Percentiles rank a stretch among this genome's conserved stretches.
phyloP scores from a whole-genome alignment of 352 stramenopile species.

The Pythium insidiosum region DNA sequence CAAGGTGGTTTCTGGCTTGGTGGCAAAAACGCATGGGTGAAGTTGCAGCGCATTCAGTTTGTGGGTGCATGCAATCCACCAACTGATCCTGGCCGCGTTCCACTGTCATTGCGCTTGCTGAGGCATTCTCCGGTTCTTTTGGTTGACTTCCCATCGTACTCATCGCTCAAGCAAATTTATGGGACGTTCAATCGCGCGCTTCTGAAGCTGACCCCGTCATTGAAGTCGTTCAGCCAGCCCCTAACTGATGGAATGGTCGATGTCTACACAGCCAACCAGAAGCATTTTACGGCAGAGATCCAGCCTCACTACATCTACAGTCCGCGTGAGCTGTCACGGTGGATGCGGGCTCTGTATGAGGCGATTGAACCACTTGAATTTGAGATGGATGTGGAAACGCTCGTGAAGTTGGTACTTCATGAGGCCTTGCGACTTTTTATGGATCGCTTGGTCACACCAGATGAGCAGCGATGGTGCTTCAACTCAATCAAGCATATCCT shows the following conservation, averaged over 20 bases:
- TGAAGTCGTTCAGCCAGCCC: constrained; percentile 94
- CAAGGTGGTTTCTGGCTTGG: constrained; percentile 90
- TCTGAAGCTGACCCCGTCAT: constrained; percentile 96
- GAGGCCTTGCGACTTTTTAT: constrained; percentile 98
- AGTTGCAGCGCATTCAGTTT: constrained; percentile 92
- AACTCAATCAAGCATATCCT: constrained; percentile 80
- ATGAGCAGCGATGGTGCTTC: constrained; percentile 97
- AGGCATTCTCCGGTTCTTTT: constrained; percentile 98
- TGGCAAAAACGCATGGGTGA: constrained; percentile 88
- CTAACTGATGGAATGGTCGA: constrained; percentile 99
- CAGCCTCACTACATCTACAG: constrained; percentile 99
- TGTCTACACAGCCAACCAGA: constrained; percentile 97
- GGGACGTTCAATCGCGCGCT: constrained; percentile 98
- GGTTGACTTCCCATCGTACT: constrained; percentile 97
- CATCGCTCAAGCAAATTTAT: constrained; percentile 98
- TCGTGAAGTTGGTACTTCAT: constrained; percentile 98
- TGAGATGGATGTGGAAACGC: constrained; percentile 92
- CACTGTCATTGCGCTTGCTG: constrained; percentile 96
- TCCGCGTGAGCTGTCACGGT: constrained; percentile 97
- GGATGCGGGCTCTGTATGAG: constrained; percentile 99
- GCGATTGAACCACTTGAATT: constrained; percentile 94
- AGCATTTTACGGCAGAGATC: constrained; percentile 90
- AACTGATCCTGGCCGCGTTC: constrained; percentile 97
- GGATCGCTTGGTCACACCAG: constrained; percentile 95
- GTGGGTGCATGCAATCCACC: constrained; percentile 99